phyloP scores from a whole-genome alignment of 768 basidiomycete species.

The Boletus patriciae region DNA sequence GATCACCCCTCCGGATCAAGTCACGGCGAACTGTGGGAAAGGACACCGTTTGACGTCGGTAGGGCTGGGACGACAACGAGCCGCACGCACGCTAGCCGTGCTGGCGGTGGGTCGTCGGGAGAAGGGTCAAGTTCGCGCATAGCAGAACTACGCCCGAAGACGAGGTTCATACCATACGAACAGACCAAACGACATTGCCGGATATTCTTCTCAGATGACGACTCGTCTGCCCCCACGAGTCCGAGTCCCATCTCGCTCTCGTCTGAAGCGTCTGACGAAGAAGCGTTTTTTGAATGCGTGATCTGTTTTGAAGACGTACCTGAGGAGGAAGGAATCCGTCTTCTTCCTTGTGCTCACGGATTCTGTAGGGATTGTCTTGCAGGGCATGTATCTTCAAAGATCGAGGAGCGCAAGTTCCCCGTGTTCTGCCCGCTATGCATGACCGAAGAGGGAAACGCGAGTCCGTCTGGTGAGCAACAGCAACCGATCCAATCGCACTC shows the following conservation, averaged over 20 bases:
- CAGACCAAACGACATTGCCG: constrained; percentile 26
- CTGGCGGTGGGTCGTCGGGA: background rate
- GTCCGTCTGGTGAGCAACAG: constrained; percentile 34
- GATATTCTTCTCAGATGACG: constrained; percentile 25
- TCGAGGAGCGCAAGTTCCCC: constrained; percentile 54
- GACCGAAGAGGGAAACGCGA: constrained; percentile 30
- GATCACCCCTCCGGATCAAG: constrained; percentile 1
- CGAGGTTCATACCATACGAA: constrained; percentile 17
- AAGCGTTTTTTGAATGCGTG: constrained; percentile 45
- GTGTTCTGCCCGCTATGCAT: constrained; percentile 61
- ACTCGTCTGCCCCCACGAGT: background rate
- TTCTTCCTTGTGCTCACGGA: constrained; percentile 45
- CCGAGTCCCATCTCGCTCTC: constrained; percentile 1
- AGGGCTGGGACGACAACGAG: background rate
- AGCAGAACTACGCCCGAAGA: background rate
- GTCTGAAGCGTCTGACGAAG: constrained; percentile 7
- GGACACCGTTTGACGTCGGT: background rate
- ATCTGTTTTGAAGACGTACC: constrained; percentile 54
- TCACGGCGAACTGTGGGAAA: background rate
- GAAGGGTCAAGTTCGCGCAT: constrained; percentile 6
- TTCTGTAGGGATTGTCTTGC: constrained; percentile 56
- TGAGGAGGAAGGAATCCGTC: constrained; percentile 41
- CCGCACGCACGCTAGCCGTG: background rate
- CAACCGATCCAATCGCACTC: background rate
- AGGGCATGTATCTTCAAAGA: constrained; percentile 43